Base-by-base conservation (phyloP, 75 land plant species). In the Gnetum montanum region DNA sequence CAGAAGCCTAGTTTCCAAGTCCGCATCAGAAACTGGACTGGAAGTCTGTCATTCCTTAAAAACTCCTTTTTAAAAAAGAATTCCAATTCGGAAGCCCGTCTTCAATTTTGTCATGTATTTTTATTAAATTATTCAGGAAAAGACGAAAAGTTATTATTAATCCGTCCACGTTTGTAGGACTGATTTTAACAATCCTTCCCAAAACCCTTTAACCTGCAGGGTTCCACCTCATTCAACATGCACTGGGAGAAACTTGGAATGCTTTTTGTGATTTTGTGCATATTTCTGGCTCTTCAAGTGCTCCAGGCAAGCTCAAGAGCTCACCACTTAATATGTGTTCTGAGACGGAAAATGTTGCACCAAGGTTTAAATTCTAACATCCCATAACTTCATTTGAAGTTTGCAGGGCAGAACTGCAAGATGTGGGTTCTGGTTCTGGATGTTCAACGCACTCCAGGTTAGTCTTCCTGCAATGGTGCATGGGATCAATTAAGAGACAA, bases 191-290 rank as follows among this genome's bases (percentile, higher is more conserved):
- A 2, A 16, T 56, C 12, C 6, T 8, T 24, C 6, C 20, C 25
- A 58, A 43, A 15, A 41, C 4, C 41, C 26, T 37, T 5, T 23
- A 54, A 4, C 34, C 36, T 15, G 13, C 52, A 77, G 70, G 70
- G 67, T 43, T 53, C 74, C 12, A 30, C 71, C 24, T 1, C 34
- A 12, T 61, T 71, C 6, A 77, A 71, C 35, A 60, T 71, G 4
- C 54, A 36, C 46, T 76, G 80, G 84, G 76, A 67, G 26, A 65
- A 72, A 31, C 51, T 72, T 53, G 58, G 55, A 15, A 18, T 76
- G 19, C 66, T 76, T 8, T 2, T 65, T 29, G 18, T 58, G n/a
- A 70, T 76, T 8, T 81, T 79, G 84, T 47, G 62, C 10, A 30
- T 43, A 34, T 65, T 72, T 46, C 61, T 75, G 29, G 57, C 33